Evolutionary conservation across 768 basidiomycete species (phyloP).

Genomic region (Collybia sordida): DNA sequence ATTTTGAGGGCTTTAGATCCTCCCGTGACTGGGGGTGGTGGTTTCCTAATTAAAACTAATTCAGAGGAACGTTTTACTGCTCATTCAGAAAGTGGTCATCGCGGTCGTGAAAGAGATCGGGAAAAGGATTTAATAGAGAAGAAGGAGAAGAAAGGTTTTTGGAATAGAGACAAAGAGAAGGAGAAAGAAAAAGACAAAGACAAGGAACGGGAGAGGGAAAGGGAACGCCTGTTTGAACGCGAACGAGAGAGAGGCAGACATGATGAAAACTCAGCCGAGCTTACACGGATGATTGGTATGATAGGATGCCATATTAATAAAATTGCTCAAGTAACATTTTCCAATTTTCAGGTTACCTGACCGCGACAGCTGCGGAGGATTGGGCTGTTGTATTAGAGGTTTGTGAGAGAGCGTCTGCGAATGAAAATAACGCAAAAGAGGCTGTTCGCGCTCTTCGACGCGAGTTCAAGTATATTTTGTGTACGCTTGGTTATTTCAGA

Average conservation of each 20-base stretch:
- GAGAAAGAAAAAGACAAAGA: slow-evolving; percentile 14
- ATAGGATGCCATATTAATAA: slow-evolving; percentile 1
- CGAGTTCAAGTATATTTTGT: slow-evolving; percentile 72
- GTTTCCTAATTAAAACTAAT: slow-evolving; percentile 22
- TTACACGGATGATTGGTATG: slow-evolving; percentile 18
- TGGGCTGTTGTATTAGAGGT: slow-evolving; percentile 83
- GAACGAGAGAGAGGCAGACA: slow-evolving; percentile 13
- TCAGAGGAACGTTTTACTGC: slow-evolving; percentile 31
- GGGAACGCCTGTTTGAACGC: slow-evolving; percentile 1
- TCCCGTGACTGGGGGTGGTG: slow-evolving; percentile 21
- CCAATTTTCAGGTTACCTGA: slow-evolving; percentile 57
- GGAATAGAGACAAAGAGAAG: slow-evolving; percentile 41
- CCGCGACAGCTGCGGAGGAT: slow-evolving; percentile 79
- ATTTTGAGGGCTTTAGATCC: slow-evolving; percentile 69
- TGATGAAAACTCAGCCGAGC: slow-evolving; percentile 13
- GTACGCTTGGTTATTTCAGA: neutral
- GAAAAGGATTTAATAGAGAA: slow-evolving; percentile 33
- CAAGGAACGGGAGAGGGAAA: slow-evolving; percentile 5
- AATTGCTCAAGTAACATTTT: neutral
- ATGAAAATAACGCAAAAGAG: slow-evolving; percentile 76
- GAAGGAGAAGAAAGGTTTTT: slow-evolving; percentile 56
- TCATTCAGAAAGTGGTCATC: slow-evolving; percentile 30
- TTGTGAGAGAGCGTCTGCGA: slow-evolving; percentile 78
- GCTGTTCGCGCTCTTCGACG: slow-evolving; percentile 78
- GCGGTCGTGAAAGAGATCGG: slow-evolving; percentile 20